Percentiles rank a stretch among this genome's conserved stretches.
phyloP scores from a whole-genome alignment of 2,329 filamentous ascomycete species.

The Metarhizium guizhouense region DNA sequence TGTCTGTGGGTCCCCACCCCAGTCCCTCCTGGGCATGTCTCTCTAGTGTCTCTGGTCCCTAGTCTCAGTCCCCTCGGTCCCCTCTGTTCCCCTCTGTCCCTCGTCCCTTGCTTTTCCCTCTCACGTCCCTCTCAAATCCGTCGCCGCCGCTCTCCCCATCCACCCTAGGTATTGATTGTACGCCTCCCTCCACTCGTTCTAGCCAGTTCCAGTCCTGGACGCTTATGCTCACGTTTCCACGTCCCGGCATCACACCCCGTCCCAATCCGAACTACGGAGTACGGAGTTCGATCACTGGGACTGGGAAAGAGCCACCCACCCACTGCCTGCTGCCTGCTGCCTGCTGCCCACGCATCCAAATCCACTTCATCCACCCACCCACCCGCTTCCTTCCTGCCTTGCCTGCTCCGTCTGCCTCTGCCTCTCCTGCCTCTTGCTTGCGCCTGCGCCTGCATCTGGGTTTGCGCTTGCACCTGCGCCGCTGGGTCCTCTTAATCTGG shows the following conservation, averaged over 20 bases:
- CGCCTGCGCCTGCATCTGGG: constrained; percentile 10
- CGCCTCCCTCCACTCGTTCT: background rate
- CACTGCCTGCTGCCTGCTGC: background rate
- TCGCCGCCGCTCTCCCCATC: background rate
- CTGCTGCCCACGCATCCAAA: background rate
- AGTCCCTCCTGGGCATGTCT: background rate
- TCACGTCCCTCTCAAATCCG: background rate
- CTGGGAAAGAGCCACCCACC: constrained; percentile 4
- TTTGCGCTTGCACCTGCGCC: constrained; percentile 8
- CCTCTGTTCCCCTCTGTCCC: background rate
- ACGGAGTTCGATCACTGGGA: background rate
- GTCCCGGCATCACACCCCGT: background rate
- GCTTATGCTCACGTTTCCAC: background rate
- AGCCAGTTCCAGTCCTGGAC: constrained; percentile 2
- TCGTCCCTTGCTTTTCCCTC: background rate
- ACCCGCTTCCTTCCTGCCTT: background rate
- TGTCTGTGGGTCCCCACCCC: constrained; percentile 1
- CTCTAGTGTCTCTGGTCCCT: background rate
- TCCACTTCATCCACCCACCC: background rate
- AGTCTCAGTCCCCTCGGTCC: background rate
- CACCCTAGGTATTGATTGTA: background rate
- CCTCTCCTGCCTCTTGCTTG: constrained; percentile 6
- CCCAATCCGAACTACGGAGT: background rate
- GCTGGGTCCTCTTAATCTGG: background rate
- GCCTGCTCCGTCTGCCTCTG: background rate